Percentiles rank a stretch among this genome's conserved stretches.
These are phyloP conservation scores for Exophiala bonariae DNA, from an alignment of 2,329 filamentous ascomycete species.

Conservation along the genomic window DNA sequence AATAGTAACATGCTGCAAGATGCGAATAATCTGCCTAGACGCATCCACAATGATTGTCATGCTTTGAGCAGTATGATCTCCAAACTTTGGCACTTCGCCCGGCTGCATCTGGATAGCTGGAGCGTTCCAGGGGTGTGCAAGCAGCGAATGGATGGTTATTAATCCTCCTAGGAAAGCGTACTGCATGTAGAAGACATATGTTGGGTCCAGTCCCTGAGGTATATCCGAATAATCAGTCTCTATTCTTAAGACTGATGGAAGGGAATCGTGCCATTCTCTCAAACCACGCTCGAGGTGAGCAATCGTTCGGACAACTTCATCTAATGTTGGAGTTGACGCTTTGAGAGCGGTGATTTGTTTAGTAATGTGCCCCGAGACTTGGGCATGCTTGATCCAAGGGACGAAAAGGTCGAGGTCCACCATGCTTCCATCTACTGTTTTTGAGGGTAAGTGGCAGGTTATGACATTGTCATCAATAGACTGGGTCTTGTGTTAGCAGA, in stretches of 20 bases:
- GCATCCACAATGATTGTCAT: neutral
- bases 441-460: slow-evolving; percentile 5
- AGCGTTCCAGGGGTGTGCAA: neutral
- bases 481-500: neutral
- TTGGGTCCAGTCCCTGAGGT: neutral
- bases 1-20: neutral
- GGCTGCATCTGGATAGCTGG: neutral
- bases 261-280: neutral
- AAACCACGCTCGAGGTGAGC: neutral
- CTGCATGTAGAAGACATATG: neutral
- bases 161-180: neutral
- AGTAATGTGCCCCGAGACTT: neutral
- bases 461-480: slow-evolving; percentile 9
- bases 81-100: neutral
- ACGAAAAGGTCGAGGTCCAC: slow-evolving; percentile 3
- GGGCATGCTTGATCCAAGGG: neutral
- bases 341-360: neutral
- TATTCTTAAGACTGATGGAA: neutral
- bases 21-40: neutral
- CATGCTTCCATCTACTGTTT: neutral
- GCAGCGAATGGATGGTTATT: neutral
- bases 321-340: neutral
- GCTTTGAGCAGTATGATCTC: neutral
- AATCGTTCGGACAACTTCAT: neutral
- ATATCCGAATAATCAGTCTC: neutral